Percentiles rank a stretch among this genome's conserved stretches.
phyloP scores from a whole-genome alignment of 495 filamentous ascomycete genomes.

The Aspergillus panamensis region DNA sequence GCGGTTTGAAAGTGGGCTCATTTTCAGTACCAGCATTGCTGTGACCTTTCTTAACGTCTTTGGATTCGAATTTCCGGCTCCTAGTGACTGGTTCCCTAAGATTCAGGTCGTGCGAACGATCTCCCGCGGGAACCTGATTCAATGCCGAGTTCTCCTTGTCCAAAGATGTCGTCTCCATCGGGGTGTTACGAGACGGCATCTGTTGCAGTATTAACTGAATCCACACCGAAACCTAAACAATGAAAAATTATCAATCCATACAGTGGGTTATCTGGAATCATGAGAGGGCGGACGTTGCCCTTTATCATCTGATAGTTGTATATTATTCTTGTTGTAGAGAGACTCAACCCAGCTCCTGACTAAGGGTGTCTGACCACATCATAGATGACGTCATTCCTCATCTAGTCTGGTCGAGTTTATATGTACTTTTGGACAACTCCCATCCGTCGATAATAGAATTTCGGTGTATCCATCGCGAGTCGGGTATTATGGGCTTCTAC shows the following conservation, averaged over 20 bases:
- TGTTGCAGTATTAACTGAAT: not conserved
- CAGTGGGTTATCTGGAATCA: not conserved
- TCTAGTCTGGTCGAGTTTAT: no score
- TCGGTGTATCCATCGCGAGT: no score
- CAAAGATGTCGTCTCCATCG: conserved; percentile 5
- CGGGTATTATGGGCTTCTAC: no score
- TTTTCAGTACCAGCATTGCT: not conserved
- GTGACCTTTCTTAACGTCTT: not conserved
- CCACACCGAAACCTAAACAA: not conserved
- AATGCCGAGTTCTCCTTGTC: conserved; percentile 8
- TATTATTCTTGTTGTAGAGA: no score
- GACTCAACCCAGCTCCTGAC: no score
- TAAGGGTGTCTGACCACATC: no score
- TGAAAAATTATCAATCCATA: not conserved
- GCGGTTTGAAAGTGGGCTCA: not conserved
- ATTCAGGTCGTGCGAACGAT: not conserved
- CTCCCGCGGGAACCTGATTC: not conserved
- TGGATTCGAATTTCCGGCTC: not conserved
- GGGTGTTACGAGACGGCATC: not conserved
- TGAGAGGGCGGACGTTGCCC: not conserved
- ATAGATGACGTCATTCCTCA: no score
- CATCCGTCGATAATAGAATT: no score
- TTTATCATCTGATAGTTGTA: not conserved
- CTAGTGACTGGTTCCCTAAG: no score
- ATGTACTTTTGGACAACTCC: no score